Percentiles rank a stretch among this genome's conserved stretches.
These are phyloP conservation scores for Basidiobolus meristosporus DNA, from an alignment of 371 early-diverging fungal species.

Conservation along the genomic window DNA sequence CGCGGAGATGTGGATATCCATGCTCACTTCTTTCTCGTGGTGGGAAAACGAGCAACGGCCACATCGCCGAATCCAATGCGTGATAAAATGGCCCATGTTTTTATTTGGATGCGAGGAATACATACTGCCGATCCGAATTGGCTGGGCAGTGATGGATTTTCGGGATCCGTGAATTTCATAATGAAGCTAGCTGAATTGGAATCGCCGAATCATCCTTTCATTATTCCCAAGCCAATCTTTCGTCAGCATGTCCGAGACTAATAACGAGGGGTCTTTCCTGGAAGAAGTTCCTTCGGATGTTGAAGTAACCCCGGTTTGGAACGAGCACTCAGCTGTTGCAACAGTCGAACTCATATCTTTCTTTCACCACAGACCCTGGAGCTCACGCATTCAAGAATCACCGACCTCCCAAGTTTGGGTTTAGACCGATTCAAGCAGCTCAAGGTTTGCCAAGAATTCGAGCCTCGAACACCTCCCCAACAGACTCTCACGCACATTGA, in stretches of 20 bases:
- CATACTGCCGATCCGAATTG: not conserved
- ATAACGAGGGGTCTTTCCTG: slow-evolving; percentile 9
- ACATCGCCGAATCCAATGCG: too few relatives aligned
- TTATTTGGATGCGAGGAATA: not conserved
- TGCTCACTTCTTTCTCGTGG: too few relatives aligned
- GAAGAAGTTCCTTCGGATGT: slow-evolving; percentile 22
- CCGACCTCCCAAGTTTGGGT: slow-evolving; percentile 25
- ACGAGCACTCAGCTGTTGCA: slow-evolving; percentile 6
- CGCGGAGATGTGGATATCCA: too few relatives aligned
- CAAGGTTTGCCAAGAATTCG: slow-evolving; percentile 19
- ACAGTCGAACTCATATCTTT: not conserved
- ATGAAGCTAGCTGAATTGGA: not conserved
- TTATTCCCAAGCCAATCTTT: not conserved
- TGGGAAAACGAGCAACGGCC: too few relatives aligned
- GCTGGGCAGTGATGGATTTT: not conserved
- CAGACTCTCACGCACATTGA: slow-evolving; percentile 1
- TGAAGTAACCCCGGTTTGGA: slow-evolving; percentile 13
- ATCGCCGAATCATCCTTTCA: not conserved
- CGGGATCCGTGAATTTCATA: too few relatives aligned
- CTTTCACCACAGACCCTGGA: slow-evolving; percentile 44
- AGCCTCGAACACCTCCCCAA: not conserved
- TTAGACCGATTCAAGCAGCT: slow-evolving; percentile 49
- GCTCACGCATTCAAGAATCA: slow-evolving; percentile 56
- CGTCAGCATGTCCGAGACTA: not conserved
- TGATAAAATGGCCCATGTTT: not conserved